phyloP scores from a whole-genome alignment of 1,139 yeast genomes.

The Debaryomyces fabryi region DNA sequence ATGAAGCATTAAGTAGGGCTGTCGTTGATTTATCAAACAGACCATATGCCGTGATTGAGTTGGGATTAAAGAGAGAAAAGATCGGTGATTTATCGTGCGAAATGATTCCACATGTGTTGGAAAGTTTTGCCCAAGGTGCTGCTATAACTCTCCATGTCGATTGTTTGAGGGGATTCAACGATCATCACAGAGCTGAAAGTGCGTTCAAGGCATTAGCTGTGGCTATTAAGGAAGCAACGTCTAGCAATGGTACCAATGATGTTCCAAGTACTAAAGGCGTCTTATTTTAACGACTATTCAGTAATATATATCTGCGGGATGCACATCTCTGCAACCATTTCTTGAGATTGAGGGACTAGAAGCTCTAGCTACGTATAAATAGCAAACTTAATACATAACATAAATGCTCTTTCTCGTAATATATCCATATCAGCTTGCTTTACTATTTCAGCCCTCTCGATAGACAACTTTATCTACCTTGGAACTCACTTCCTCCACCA shows the following conservation, averaged over 20 bases:
- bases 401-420: neutral
- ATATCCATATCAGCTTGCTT: neutral
- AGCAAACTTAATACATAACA: neutral
- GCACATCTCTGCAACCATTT: neutral
- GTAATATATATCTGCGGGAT: neutral
- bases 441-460: neutral
- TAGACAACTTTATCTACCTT: neutral
- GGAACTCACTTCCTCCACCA: neutral
- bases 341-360: neutral
- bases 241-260: conserved; percentile 82
- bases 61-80: conserved; percentile 88
- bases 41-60: conserved; percentile 86
- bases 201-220: conserved; percentile 96
- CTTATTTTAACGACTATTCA: conserved; percentile 44
- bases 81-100: conserved; percentile 92
- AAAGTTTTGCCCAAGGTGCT: conserved; percentile 92
- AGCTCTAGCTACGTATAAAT: neutral
- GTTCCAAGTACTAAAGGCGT: conserved; percentile 98
- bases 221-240: conserved; percentile 84
- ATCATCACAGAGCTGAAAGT: conserved; percentile 93
- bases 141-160: conserved; percentile 92
- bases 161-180: conserved; percentile 88
- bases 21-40: conserved; percentile 93
- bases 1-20: conserved; percentile 92
- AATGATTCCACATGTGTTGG: conserved; percentile 96